Conservation (phyloP, 192 early-diverging fungal genomes). For the Podila clonocystis region DNA sequence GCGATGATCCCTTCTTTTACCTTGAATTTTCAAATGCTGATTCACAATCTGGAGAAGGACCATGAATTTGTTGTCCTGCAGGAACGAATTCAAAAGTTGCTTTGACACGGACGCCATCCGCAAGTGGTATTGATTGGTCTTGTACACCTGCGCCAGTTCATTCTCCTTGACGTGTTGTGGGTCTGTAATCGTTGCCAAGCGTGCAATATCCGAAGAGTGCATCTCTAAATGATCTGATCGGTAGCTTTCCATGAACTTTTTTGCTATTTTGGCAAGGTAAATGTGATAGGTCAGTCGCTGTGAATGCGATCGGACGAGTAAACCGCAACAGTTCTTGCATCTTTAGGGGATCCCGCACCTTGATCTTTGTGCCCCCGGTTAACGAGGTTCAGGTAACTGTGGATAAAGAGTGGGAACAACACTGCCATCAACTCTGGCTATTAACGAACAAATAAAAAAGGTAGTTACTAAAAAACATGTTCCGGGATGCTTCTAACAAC, state of each 20-base stretch:
- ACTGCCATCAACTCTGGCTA: constrained; percentile 86
- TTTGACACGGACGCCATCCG: constrained; percentile 88
- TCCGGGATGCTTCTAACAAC: not conserved
- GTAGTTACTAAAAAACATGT: not conserved
- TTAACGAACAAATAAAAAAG: not conserved
- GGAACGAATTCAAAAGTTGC: constrained; percentile 88
- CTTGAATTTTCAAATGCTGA: constrained; percentile 87
- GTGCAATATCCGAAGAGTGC: constrained; percentile 78
- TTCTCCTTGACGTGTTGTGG: constrained; percentile 83
- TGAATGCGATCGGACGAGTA: too few species aligned
- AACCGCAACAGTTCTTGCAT: too few species aligned
- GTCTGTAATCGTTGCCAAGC: constrained; percentile 74
- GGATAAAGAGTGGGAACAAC: constrained; percentile 92
- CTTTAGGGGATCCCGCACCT: constrained; percentile 37
- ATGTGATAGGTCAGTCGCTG: not conserved
- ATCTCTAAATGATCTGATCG: constrained; percentile 78
- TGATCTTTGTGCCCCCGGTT: constrained; percentile 58
- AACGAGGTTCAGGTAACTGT: constrained; percentile 90
- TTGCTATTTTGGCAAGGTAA: constrained; percentile 56
- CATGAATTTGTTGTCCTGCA: constrained; percentile 94
- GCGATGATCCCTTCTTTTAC: constrained; percentile 14
- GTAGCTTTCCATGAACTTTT: constrained; percentile 80
- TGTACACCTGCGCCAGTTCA: constrained; percentile 82
- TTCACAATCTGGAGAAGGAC: constrained; percentile 91
- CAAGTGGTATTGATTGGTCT: constrained; percentile 85